Base-by-base conservation (phyloP, 106 monocot genomes). In the Iris macrosiphon region DNA sequence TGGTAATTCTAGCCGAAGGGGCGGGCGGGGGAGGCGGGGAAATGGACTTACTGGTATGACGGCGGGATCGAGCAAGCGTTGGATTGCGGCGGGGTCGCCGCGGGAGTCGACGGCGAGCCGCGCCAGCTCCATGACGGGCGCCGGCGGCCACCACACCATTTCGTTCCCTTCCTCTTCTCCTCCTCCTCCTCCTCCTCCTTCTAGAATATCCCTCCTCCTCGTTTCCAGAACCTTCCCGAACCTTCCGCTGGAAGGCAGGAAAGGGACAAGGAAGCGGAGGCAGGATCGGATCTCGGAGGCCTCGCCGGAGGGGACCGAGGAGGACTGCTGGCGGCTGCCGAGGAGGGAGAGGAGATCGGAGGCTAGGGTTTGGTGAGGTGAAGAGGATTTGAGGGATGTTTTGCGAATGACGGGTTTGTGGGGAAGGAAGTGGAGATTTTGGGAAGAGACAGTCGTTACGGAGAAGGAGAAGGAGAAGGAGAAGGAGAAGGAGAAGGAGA, bases 101-200 rank as follows among this genome's bases (percentile, higher is more conserved):
- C 83, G 80, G 18, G 83, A 98, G 55, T 91, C 86, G 11, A 98
- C 77, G n/a, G 90, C 98, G 30, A 91, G 46, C 3, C 91, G 57
- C 2, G 98, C 83, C 16, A 98, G 83, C 48, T 98, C 98, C 90
- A 98, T 57, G 29, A 98, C 86, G 50, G 89, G 69, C 49, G 62
- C 55, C 44, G 98, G 90, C 27, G 98, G 98, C 90, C 90, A 87
- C 80, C 74, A 61, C 11, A 98, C 80, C 78, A 72, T 63, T 24
- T 63, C 72, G 24, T 74, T 70, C 16, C 68, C 69, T 6, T 69
- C 64, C 14, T n/a, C 50, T 4, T 39, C 20, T 3, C 9, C 39
- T 13, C 9, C 30, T 1, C 33, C 38, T 41, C 15, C 9, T 3
- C 9, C 39, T 13, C 9, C 30, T 1, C 33, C 38, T 41, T 15